A percentile compares a stretch with the other conserved stretches of the same genome.
Conservation (phyloP, 176 grass and related monocot species). For the Coix lacrymajobi region DNA sequence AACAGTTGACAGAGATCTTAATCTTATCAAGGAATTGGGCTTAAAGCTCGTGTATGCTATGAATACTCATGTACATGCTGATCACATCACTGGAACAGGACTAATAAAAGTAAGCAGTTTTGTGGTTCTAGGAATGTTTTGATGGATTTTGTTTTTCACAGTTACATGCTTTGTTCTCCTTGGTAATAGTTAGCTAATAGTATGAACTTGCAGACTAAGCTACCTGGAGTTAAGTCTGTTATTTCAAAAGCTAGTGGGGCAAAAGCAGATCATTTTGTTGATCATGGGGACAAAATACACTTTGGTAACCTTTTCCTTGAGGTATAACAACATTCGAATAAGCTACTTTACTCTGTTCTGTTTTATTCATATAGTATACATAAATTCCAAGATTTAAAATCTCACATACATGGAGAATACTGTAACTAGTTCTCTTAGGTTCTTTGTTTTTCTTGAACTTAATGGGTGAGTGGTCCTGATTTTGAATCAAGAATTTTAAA, state of each 20-base stretch:
- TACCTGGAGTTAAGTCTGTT: conserved; percentile 70
- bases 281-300: conserved; percentile 76
- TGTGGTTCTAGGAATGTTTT: not conserved
- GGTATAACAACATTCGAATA: conserved; percentile 39
- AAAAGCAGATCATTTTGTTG: conserved; percentile 73
- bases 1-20: conserved; percentile 82
- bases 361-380: not conserved
- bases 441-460: conserved; percentile 1
- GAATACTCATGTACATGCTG: conserved; percentile 98
- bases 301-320: conserved; percentile 87
- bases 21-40: conserved; percentile 81
- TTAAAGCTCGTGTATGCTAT: conserved; percentile 91
- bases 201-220: conserved; percentile 46
- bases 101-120: conserved; percentile 62
- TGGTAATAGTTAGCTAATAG: not conserved
- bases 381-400: not conserved
- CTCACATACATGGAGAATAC: not conserved
- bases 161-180: not conserved
- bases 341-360: not conserved
- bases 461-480: not conserved
- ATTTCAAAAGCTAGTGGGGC: conserved; percentile 73
- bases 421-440: not conserved
- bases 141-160: not conserved
- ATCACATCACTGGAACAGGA: conserved; percentile 90
- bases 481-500: not conserved